Percentiles rank a stretch among this genome's conserved stretches.
Conservation (phyloP, 805 yeast genomes). For the Saccharomycopsis selenospora region DNA sequence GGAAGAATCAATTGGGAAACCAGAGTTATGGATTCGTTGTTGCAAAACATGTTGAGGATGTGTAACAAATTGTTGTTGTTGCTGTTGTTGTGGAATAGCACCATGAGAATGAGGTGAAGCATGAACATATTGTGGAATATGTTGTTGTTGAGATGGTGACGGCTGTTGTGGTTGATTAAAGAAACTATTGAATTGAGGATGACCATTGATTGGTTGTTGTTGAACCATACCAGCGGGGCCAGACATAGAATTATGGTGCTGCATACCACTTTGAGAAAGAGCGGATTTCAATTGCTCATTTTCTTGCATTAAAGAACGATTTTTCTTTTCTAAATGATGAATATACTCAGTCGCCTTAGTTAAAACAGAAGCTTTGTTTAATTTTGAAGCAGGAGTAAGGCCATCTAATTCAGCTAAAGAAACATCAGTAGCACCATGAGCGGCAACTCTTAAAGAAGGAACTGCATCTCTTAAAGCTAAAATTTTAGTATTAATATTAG, state of each 20-base stretch:
- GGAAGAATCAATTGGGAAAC: background rate
- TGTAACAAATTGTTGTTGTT: slow-evolving; percentile 3
- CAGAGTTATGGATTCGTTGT: slow-evolving; percentile 4
- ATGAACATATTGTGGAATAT: slow-evolving; percentile 3
- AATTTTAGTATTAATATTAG: slow-evolving; percentile 68
- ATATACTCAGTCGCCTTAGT: slow-evolving; percentile 78
- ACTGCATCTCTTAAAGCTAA: slow-evolving; percentile 66
- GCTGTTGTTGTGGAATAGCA: slow-evolving; percentile 11
- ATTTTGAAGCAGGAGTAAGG: slow-evolving; percentile 62
- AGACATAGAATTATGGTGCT: background rate
- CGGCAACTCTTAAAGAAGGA: slow-evolving; percentile 63
- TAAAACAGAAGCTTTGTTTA: slow-evolving; percentile 72
- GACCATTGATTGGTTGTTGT: background rate
- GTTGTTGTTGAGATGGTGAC: slow-evolving; percentile 19
- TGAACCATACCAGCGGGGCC: background rate
- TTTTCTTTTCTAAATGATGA: slow-evolving; percentile 58
- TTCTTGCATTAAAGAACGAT: slow-evolving; percentile 44
- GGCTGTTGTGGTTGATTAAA: slow-evolving; percentile 16
- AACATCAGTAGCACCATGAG: slow-evolving; percentile 37
- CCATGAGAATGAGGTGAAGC: slow-evolving; percentile 7
- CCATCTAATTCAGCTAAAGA: slow-evolving; percentile 57
- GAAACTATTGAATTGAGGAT: slow-evolving; percentile 14
- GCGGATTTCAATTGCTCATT: slow-evolving; percentile 37
- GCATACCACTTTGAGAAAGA: background rate
- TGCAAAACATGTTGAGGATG: slow-evolving; percentile 1